A percentile compares a stretch with the other conserved stretches of the same genome.
Conservation (phyloP, 805 yeast species). For the Brettanomyces naardenensis region DNA sequence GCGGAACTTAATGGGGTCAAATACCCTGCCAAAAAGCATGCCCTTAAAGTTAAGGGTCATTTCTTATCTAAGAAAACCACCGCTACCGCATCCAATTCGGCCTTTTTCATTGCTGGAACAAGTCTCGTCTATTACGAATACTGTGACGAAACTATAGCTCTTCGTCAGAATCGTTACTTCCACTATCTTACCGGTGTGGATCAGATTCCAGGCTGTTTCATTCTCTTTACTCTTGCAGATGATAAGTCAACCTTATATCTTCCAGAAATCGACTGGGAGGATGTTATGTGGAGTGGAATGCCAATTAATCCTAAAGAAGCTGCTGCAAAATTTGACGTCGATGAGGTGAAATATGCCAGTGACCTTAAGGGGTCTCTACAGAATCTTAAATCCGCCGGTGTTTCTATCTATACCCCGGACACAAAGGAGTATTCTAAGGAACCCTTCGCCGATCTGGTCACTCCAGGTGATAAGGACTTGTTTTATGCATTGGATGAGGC, state of each 20-base stretch:
- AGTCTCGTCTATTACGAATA: conserved; percentile 53
- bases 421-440: conserved; percentile 35
- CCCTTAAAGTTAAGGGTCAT: conserved; percentile 37
- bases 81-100: conserved; percentile 7
- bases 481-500: conserved; percentile 81
- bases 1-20: conserved; percentile 28
- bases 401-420: conserved; percentile 45
- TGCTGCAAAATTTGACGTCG: conserved; percentile 60
- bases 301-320: conserved; percentile 71
- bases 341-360: conserved; percentile 60
- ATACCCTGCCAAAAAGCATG: conserved; percentile 83
- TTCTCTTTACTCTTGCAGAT: conserved; percentile 44
- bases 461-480: conserved; percentile 39
- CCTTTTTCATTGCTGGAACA: conserved; percentile 57
- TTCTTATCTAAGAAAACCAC: conserved; percentile 17
- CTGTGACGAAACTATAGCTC: conserved; percentile 69
- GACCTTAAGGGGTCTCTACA: conserved; percentile 35
- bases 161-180: conserved; percentile 89
- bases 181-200: conserved; percentile 79
- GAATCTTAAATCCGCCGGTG: conserved; percentile 21
- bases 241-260: conserved; percentile 65
- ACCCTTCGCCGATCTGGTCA: conserved; percentile 29
- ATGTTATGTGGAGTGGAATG: conserved; percentile 93
- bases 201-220: conserved; percentile 62
- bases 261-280: conserved; percentile 81